These are phyloP conservation scores for Mortierella claussenii DNA, from an alignment of 192 early-diverging fungal genomes.

Conservation along the genomic window DNA sequence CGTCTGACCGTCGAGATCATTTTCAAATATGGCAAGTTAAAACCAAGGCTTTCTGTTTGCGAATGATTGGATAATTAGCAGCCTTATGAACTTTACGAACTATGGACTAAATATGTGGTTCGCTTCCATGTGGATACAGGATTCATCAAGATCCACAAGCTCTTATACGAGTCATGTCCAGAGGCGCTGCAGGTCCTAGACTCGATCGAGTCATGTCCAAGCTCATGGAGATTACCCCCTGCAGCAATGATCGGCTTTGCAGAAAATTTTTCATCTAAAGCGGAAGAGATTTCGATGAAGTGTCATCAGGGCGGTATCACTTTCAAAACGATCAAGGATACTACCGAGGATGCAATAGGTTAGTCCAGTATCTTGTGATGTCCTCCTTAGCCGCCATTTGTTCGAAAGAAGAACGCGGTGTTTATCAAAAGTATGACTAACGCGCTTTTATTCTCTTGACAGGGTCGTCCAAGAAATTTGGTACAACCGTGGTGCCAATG, in stretches of 20 bases:
- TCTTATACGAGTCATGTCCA: conserved; percentile 40
- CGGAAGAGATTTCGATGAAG: conserved; percentile 38
- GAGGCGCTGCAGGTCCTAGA: conserved; percentile 22
- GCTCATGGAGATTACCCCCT: conserved; percentile 25
- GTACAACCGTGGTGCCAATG: conserved; percentile 28
- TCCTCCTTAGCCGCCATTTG: too few species aligned
- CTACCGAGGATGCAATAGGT: conserved; percentile 15
- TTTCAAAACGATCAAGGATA: conserved; percentile 19
- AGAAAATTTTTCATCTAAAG: conserved; percentile 42
- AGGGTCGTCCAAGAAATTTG: too few species aligned
- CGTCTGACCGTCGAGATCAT: conserved; percentile 36
- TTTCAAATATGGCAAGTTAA: conserved; percentile 32
- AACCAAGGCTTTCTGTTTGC: not conserved
- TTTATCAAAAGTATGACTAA: too few species aligned
- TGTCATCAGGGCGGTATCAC: conserved; percentile 20
- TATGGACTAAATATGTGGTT: not conserved
- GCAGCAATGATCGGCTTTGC: conserved; percentile 24
- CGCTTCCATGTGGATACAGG: too few species aligned
- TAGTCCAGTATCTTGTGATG: too few species aligned
- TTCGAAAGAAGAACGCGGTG: too few species aligned
- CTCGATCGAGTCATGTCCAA: conserved; percentile 21
- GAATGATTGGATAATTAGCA: not conserved
- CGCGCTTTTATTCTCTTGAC: too few species aligned
- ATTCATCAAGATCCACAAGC: conserved; percentile 49
- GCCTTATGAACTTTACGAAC: not conserved